These are phyloP conservation scores for Cercospora berteroae DNA, from an alignment of 2,329 filamentous ascomycete genomes.

Conservation along the genomic window DNA sequence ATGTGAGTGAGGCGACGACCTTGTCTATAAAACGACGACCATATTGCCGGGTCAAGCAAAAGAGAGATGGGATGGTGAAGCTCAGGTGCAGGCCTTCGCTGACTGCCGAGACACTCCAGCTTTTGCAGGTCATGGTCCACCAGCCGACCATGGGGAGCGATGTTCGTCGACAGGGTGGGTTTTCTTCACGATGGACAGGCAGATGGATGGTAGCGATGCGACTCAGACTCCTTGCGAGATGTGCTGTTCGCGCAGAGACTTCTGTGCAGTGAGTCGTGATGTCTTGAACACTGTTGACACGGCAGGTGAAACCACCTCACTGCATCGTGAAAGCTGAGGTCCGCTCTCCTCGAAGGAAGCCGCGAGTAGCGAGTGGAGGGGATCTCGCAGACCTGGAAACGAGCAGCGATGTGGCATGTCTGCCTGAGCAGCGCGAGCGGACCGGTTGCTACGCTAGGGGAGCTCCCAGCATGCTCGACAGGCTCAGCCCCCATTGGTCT, in stretches of 20 bases:
- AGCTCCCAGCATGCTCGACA: background rate
- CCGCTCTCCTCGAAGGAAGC: background rate
- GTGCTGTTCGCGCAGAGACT: background rate
- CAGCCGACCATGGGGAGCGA: conserved; percentile 6
- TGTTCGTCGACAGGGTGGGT: conserved; percentile 6
- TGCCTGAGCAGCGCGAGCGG: conserved; percentile 6
- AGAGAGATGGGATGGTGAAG: background rate
- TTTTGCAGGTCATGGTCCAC: conserved; percentile 12
- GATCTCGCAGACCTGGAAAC: conserved; percentile 10
- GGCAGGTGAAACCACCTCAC: background rate
- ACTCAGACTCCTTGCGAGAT: background rate
- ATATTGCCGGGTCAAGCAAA: background rate
- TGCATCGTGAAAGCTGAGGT: background rate
- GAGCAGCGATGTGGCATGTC: conserved; percentile 11
- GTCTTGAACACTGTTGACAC: background rate
- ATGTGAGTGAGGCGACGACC: background rate
- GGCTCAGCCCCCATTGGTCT: background rate
- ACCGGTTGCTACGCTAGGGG: conserved; percentile 2
- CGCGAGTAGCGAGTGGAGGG: background rate
- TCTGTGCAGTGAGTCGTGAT: background rate
- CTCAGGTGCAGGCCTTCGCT: conserved; percentile 10
- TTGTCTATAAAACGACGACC: conserved; percentile 2
- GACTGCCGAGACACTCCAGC: conserved; percentile 12
- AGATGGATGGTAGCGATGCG: background rate
- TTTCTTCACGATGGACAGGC: background rate